Evolutionary conservation across 208 protist genomes (phyloP).

Genomic region (Trypanosoma cruzi): DNA sequence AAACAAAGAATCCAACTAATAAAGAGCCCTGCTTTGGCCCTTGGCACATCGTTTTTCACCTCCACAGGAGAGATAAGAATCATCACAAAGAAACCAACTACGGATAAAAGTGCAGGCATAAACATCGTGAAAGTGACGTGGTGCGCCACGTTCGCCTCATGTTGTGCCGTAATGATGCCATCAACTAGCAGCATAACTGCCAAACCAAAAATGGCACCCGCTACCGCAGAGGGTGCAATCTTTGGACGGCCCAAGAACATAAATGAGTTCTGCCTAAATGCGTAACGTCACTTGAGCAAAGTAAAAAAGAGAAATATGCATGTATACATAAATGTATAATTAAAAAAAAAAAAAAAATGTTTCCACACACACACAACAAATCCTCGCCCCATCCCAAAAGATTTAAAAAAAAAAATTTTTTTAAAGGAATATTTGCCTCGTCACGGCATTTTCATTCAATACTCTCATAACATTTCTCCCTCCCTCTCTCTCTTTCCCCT

Average conservation of each 20-base stretch:
- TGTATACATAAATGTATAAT: neutral
- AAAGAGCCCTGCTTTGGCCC: slow-evolving; percentile 69
- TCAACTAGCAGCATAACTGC: slow-evolving; percentile 61
- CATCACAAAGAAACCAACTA: slow-evolving; percentile 61
- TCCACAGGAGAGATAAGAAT: slow-evolving; percentile 59
- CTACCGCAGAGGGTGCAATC: slow-evolving; percentile 37
- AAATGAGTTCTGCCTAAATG: slow-evolving; percentile 15
- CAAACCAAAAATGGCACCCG: slow-evolving; percentile 60
- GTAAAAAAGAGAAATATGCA: slow-evolving; percentile 7
- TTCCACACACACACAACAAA: neutral
- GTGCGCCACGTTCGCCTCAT: slow-evolving; percentile 38
- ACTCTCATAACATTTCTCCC: neutral
- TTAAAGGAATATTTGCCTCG: too few relatives aligned
- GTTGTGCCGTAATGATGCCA: slow-evolving; percentile 46
- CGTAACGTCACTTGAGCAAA: slow-evolving; percentile 1
- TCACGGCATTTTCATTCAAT: neutral
- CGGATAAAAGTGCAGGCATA: slow-evolving; percentile 72
- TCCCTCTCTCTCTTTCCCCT: neutral
- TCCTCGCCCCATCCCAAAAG: neutral
- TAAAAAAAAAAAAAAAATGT: neutral
- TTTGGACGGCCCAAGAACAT: slow-evolving; percentile 3
- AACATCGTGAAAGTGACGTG: slow-evolving; percentile 55
- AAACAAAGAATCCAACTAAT: slow-evolving; percentile 75
- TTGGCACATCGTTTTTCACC: slow-evolving; percentile 51
- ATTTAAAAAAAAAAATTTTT: neutral